A percentile compares a stretch with the other conserved stretches of the same genome.
phyloP scores from a whole-genome alignment of 1,139 yeast species.

The Diutina scorzettiae region DNA sequence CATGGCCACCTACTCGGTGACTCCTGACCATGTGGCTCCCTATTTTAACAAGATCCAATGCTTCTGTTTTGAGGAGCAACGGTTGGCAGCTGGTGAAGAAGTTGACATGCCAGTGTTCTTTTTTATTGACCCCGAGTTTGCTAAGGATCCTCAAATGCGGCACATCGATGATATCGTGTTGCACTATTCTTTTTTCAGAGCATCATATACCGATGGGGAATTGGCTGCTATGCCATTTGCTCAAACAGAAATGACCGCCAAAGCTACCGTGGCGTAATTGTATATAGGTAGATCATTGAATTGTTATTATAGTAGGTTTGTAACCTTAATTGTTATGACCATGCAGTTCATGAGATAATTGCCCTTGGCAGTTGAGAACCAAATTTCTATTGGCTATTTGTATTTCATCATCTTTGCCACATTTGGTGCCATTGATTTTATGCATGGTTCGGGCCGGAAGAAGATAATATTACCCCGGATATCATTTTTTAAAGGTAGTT shows the following conservation, averaged over 20 bases:
- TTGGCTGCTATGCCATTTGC: constrained; percentile 28
- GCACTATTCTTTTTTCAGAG: constrained; percentile 85
- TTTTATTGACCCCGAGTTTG: constrained; percentile 96
- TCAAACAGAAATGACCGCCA: background rate
- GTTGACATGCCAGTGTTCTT: constrained; percentile 99
- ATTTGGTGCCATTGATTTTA: too few species aligned
- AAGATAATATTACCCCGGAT: too few species aligned
- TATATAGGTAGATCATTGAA: too few species aligned
- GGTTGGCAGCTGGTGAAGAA: constrained; percentile 90
- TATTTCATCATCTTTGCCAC: too few species aligned
- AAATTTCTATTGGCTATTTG: too few species aligned
- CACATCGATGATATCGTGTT: constrained; percentile 82
- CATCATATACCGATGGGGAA: constrained; percentile 36
- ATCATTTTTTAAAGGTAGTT: too few species aligned
- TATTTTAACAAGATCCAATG: constrained; percentile 96
- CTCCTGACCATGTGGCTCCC: constrained; percentile 94
- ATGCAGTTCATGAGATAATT: too few species aligned
- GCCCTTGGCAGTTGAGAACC: too few species aligned
- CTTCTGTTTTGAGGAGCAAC: constrained; percentile 95
- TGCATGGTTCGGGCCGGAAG: too few species aligned
- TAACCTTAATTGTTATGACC: too few species aligned
- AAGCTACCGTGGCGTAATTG: background rate
- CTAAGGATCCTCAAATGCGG: constrained; percentile 87
- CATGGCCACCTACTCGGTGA: constrained; percentile 94
- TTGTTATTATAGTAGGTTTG: background rate